Evolutionary conservation across 805 yeast species (phyloP).

Genomic region (Cyberlindnera galapagoensis): DNA sequence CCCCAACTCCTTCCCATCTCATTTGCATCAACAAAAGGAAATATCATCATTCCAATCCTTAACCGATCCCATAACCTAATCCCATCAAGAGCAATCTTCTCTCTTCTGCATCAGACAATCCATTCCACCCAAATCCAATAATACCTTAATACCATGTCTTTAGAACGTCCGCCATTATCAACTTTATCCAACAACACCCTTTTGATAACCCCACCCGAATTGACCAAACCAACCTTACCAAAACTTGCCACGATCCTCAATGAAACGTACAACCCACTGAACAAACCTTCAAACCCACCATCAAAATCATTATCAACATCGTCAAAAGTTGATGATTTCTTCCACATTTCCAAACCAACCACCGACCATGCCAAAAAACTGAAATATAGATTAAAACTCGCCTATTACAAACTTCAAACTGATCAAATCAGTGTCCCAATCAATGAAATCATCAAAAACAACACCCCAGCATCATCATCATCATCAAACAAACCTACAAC

Average conservation of each 20-base stretch:
- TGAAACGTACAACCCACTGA: conserved; percentile 2
- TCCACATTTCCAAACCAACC: conserved; percentile 1
- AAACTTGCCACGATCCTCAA: conserved; percentile 6
- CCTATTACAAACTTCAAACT: conserved; percentile 45
- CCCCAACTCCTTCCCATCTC: no score
- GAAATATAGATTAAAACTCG: conserved; percentile 42
- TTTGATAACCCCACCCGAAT: conserved; percentile 9
- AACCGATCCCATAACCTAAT: no score
- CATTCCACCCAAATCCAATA: no score
- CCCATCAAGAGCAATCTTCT: not conserved
- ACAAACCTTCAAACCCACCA: conserved; percentile 2
- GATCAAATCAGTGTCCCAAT: conserved; percentile 35
- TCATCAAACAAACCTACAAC: not conserved
- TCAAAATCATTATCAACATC: no score
- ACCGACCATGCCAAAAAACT: conserved; percentile 32
- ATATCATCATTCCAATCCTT: no score
- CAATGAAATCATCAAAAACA: conserved; percentile 22
- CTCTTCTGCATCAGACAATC: conserved; percentile 1
- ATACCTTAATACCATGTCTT: conserved; percentile 9
- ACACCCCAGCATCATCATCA: not conserved
- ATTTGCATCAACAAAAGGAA: no score
- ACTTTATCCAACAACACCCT: conserved; percentile 15
- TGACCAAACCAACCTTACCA: conserved; percentile 9
- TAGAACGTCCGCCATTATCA: conserved; percentile 19
- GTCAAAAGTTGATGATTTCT: no score